A percentile compares a stretch with the other conserved stretches of the same genome.
phyloP scores from a whole-genome alignment of 2,329 filamentous ascomycete species.

The Pseudogymnoascus sp. region DNA sequence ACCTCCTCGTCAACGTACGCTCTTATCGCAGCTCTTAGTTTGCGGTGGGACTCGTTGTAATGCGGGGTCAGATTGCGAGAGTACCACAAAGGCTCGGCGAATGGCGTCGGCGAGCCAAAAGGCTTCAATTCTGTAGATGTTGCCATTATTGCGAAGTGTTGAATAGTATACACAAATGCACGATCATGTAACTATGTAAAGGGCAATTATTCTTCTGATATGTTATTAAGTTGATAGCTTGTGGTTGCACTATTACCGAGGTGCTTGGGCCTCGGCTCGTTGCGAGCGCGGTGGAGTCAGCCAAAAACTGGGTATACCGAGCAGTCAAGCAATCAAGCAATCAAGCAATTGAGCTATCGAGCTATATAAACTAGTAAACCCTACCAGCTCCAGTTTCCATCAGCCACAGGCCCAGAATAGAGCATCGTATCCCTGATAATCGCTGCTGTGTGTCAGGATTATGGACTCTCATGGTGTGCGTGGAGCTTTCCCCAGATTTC shows the following conservation, averaged over 20 bases:
- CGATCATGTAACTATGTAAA: background rate
- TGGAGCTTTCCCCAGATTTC: slow-evolving; percentile 7
- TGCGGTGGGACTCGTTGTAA: slow-evolving; percentile 54
- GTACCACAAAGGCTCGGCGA: slow-evolving; percentile 29
- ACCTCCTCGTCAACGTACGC: slow-evolving; percentile 52
- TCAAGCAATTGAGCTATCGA: background rate
- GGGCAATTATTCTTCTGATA: background rate
- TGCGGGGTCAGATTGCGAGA: slow-evolving; percentile 39
- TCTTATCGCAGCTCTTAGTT: slow-evolving; percentile 49
- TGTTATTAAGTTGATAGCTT: slow-evolving; percentile 5
- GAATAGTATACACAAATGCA: background rate
- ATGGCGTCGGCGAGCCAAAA: slow-evolving; percentile 26
- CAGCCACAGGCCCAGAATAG: background rate
- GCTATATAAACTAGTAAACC: slow-evolving; percentile 6
- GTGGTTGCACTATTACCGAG: background rate
- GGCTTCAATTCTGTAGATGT: background rate
- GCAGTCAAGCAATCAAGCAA: background rate
- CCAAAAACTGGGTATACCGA: background rate
- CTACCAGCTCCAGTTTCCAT: background rate
- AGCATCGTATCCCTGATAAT: background rate
- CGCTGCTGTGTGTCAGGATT: background rate
- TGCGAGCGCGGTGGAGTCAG: slow-evolving; percentile 1
- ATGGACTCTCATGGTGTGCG: background rate
- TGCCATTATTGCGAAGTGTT: background rate
- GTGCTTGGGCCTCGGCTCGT: slow-evolving; percentile 1